Percentiles rank a stretch among this genome's conserved stretches.
Evolutionary conservation across 2,329 filamentous ascomycete genomes (phyloP).

Genomic region (Pestalotiopsis sp.): DNA sequence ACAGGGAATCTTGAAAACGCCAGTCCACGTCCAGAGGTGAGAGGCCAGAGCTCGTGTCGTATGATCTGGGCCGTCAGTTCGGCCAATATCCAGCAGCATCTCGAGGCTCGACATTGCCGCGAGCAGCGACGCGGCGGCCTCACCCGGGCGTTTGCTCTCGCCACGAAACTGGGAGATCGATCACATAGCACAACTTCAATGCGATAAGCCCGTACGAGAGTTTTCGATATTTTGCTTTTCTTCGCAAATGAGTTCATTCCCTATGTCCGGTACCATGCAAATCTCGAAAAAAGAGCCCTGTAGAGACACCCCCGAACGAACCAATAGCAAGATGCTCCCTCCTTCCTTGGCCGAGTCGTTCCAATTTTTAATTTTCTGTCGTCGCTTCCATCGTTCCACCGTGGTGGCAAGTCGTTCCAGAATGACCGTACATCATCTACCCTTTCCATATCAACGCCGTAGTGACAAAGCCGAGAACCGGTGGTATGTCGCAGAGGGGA

Average conservation of each 20-base stretch:
- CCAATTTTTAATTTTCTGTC: neutral
- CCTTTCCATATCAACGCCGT: conserved; percentile 16
- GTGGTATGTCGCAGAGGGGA: conserved; percentile 10
- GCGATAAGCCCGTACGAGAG: neutral
- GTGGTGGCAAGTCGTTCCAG: neutral
- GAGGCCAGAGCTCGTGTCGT: too few species aligned
- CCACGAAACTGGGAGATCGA: too few species aligned
- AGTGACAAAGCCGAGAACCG: conserved; percentile 7
- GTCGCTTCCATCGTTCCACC: neutral
- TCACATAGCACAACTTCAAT: neutral
- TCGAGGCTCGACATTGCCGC: too few species aligned
- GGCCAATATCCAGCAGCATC: too few species aligned
- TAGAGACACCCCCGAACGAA: conserved; percentile 17
- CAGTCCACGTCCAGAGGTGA: too few species aligned
- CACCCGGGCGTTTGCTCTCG: too few species aligned
- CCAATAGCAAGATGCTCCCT: neutral
- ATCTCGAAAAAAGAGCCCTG: conserved; percentile 19
- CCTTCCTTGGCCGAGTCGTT: neutral
- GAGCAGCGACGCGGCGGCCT: too few species aligned
- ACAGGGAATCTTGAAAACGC: too few species aligned
- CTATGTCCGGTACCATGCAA: conserved; percentile 45
- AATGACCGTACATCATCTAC: conserved; percentile 1
- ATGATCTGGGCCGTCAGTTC: too few species aligned
- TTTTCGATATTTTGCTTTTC: conserved; percentile 18
- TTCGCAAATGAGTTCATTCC: conserved; percentile 35